These are phyloP conservation scores for Tagetes patula DNA, from an alignment of 129 eudicot genomes.

Conservation along the genomic window DNA sequence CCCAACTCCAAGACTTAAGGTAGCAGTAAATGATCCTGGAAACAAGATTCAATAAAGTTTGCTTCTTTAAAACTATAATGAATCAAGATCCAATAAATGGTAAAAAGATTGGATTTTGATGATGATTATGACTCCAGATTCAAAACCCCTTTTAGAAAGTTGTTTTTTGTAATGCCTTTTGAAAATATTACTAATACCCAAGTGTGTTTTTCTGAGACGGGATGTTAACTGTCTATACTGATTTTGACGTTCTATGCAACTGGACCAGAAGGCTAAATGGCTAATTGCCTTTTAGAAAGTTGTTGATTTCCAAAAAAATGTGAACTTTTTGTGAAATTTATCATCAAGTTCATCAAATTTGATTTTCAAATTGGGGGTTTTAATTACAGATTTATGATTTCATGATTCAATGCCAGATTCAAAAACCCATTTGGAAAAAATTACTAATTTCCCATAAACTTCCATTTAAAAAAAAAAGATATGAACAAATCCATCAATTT, in stretches of 20 bases:
- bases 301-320: not conserved
- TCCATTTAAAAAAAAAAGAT: not conserved
- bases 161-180: not conserved
- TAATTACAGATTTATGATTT: not conserved
- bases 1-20: constrained; percentile 64
- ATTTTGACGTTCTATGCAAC: no score
- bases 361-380: not conserved
- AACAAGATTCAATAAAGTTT: constrained; percentile 22
- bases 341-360: not conserved
- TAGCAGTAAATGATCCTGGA: constrained; percentile 41
- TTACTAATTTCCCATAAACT: constrained; percentile 7
- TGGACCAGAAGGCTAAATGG: no score
- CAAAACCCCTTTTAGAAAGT: constrained; percentile 16
- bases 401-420: constrained; percentile 20
- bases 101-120: constrained; percentile 19
- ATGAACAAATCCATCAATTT: not conserved
- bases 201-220: no score
- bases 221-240: no score
- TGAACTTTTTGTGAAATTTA: constrained; percentile 6
- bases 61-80: constrained; percentile 7
- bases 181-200: no score
- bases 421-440: constrained; percentile 1
- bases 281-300: not conserved
- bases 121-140: constrained; percentile 9
- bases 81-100: constrained; percentile 18